Percentiles rank a stretch among this genome's conserved stretches.
Conservation (phyloP, 176 grass and related monocot species). For the Aegilops umbellulata region DNA sequence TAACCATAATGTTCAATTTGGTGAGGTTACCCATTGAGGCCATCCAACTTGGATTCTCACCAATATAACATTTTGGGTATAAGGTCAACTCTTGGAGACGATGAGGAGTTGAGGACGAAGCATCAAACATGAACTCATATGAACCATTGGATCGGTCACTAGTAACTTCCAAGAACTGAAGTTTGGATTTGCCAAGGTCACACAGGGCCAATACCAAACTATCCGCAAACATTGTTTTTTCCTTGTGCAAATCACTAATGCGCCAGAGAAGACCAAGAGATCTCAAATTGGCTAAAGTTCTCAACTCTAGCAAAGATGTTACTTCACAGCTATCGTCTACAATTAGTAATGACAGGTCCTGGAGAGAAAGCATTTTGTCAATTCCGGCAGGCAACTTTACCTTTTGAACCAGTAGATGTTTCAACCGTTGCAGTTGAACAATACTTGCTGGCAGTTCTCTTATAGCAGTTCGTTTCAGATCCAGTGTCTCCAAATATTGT, state of each 20-base stretch:
- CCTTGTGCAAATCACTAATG: not conserved
- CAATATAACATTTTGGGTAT: not conserved
- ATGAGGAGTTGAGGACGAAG: not conserved
- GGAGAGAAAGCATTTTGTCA: not conserved
- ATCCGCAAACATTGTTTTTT: not conserved
- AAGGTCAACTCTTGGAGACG: not conserved
- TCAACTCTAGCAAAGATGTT: not conserved
- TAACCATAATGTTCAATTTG: not conserved
- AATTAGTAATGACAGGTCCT: not conserved
- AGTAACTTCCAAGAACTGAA: not conserved
- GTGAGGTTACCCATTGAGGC: not conserved
- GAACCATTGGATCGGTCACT: not conserved
- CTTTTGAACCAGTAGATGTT: not conserved
- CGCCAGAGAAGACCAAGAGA: conserved; percentile 1
- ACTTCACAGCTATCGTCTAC: not conserved
- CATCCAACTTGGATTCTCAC: conserved; percentile 12
- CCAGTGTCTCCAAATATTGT: conserved; percentile 31
- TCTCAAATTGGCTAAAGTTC: not conserved
- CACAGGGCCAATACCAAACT: conserved; percentile 8
- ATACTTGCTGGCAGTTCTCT: conserved; percentile 18
- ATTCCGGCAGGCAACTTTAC: not conserved
- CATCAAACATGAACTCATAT: not conserved
- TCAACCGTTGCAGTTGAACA: not conserved
- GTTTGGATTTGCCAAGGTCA: conserved; percentile 4
- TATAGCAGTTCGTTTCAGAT: conserved; percentile 9